Evolutionary conservation across 306 rosid genomes (phyloP).

Genomic region (Pyrus betulifolia): DNA sequence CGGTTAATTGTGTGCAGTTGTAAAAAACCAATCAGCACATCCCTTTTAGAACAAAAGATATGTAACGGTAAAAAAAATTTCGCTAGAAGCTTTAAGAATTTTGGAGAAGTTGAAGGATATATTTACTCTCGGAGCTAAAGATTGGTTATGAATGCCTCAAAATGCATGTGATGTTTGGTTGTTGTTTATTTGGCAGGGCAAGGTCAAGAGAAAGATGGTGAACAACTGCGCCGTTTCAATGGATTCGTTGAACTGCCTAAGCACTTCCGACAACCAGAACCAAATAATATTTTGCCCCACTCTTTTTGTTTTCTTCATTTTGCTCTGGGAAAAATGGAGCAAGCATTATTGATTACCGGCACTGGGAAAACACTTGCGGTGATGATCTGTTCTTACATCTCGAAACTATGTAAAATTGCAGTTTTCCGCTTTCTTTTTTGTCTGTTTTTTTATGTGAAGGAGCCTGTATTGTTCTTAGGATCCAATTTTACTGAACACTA

Average conservation of each 20-base stretch:
- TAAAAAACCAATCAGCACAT: too few relatives aligned
- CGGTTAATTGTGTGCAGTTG: too few relatives aligned
- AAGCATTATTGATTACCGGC: conserved; percentile 28
- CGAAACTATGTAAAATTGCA: conserved; percentile 33
- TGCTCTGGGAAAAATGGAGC: conserved; percentile 36
- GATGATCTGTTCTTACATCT: conserved; percentile 24
- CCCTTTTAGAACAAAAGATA: too few relatives aligned
- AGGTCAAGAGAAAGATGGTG: conserved; percentile 55
- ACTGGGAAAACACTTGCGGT: conserved; percentile 14
- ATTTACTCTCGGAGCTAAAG: not conserved
- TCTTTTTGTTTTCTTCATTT: conserved; percentile 19
- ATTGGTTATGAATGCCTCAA: not conserved
- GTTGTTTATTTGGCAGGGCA: conserved; percentile 29
- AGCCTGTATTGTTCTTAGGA: conserved; percentile 36
- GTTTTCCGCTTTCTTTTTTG: not conserved
- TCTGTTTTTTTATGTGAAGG: conserved; percentile 14
- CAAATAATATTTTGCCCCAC: conserved; percentile 40
- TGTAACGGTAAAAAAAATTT: too few relatives aligned
- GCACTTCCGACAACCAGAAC: conserved; percentile 33
- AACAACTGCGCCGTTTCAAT: conserved; percentile 3
- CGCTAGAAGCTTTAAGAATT: too few relatives aligned
- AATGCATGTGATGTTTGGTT: not conserved
- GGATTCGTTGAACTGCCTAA: conserved; percentile 18
- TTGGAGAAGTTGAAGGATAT: too few relatives aligned
- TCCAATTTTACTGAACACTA: conserved; percentile 23